Base-by-base conservation (phyloP, 768 basidiomycete species). In the Suillus sp. region DNA sequence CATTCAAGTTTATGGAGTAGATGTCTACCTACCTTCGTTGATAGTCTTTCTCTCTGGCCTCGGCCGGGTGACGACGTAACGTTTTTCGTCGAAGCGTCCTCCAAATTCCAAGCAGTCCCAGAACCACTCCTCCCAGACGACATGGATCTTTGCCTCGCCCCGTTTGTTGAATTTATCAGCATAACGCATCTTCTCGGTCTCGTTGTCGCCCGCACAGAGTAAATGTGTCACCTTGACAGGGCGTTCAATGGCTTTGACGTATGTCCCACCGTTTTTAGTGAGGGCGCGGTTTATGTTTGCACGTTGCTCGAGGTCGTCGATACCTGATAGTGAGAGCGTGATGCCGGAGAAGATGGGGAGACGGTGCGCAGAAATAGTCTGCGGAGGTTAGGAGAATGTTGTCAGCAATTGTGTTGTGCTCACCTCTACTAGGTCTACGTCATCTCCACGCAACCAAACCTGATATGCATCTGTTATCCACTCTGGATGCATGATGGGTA, bases 61-160 rank as follows among this genome's bases (percentile, higher is more conserved):
- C 8, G 89, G 89, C 20, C 81, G 79, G 32, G 79, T 75, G 7
- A 89, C 83, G 54, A 82, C 78, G 70, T 93, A 92, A 34, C 70
- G 77, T 8, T 74, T 78, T 71, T 91, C 90, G 35, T 88, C 84
- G 63, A 89, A 89, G 62, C 86, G 78, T 37, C 89, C 87, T 63
- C 87, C 86, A 70, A 86, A 92, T 47, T 88, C 86, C 2, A 96
- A 69, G 32, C 85, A 96, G 70, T 97, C 95, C 93, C 93, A 96
- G 62, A 97, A 91, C 96, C 96, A 98, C 65, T 96, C 95, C 70
- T 96, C 94, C 91, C 95, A 96, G 1, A 97, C 86, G 2, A 96
- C 78, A 57, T 84, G 80, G 37, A 95, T 94, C 50, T 84, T 81
- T 6, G 88, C 89, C 73, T 93, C 92, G 38, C 86, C 84, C 25